Conservation (phyloP, 345 rosid species). For the Euphorbia lathyris region DNA sequence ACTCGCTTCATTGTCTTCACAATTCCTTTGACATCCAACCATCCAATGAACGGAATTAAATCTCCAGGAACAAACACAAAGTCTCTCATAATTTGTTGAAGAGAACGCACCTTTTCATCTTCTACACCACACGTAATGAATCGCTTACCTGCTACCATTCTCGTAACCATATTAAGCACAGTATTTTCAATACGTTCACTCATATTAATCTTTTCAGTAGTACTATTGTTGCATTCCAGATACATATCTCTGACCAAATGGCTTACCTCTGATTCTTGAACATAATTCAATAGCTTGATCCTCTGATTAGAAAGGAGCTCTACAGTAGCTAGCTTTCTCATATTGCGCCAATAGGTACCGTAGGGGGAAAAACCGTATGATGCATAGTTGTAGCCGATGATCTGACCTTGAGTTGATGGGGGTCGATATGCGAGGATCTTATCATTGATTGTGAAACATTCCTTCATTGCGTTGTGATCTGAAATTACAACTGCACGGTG, state of each 20-base stretch:
- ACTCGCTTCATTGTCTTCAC: slow-evolving; percentile 17
- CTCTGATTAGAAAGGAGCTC: slow-evolving; percentile 22
- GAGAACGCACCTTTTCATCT: slow-evolving; percentile 17
- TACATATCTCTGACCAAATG: slow-evolving; percentile 13
- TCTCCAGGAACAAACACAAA: slow-evolving; percentile 28
- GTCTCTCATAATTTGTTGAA: slow-evolving; percentile 25
- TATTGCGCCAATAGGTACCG: slow-evolving; percentile 19
- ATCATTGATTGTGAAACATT: slow-evolving; percentile 22
- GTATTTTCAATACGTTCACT: slow-evolving; percentile 8
- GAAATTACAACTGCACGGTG: background rate
- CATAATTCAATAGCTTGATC: slow-evolving; percentile 18
- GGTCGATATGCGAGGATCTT: slow-evolving; percentile 18
- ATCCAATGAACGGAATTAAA: slow-evolving; percentile 28
- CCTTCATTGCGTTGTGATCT: slow-evolving; percentile 9
- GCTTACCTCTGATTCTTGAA: slow-evolving; percentile 21
- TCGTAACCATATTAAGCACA: slow-evolving; percentile 14
- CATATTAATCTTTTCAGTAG: background rate
- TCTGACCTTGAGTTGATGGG: slow-evolving; percentile 18
- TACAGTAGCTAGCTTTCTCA: slow-evolving; percentile 8
- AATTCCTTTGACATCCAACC: slow-evolving; percentile 19
- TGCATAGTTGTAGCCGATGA: slow-evolving; percentile 18
- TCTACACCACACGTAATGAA: background rate
- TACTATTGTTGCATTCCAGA: background rate
- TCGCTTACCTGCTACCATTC: slow-evolving; percentile 25
- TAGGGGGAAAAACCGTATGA: slow-evolving; percentile 16